phyloP scores from a whole-genome alignment of 495 filamentous ascomycete species.

The Ramalina peruviana region DNA sequence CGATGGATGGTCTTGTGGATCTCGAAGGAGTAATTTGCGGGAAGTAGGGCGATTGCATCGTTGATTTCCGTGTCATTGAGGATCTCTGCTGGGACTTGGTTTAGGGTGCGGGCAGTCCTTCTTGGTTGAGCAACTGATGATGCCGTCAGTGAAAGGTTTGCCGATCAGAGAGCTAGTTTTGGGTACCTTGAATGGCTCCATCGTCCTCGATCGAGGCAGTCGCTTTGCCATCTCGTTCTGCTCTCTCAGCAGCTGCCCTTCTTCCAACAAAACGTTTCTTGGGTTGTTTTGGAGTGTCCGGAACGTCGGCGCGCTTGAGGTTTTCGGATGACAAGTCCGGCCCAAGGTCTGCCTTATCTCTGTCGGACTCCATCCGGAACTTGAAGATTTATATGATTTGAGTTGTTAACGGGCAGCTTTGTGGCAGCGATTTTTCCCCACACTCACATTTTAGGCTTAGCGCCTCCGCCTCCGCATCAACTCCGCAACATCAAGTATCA shows the following conservation, averaged over 20 bases:
- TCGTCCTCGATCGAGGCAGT: slow-evolving; percentile 43
- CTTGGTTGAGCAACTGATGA: slow-evolving; percentile 44
- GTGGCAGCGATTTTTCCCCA: too few species aligned
- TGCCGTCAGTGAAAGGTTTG: slow-evolving; percentile 4
- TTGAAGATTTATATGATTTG: neutral
- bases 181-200: slow-evolving; percentile 46
- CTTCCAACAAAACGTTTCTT: slow-evolving; percentile 72
- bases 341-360: slow-evolving; percentile 9
- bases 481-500: neutral
- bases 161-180: neutral
- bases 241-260: slow-evolving; percentile 43
- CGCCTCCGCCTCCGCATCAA: too few species aligned
- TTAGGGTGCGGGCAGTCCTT: slow-evolving; percentile 59
- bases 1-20: slow-evolving; percentile 96
- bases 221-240: slow-evolving; percentile 25
- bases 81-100: slow-evolving; percentile 81
- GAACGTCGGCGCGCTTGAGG: neutral
- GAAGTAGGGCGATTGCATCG: slow-evolving; percentile 74
- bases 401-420: too few species aligned
- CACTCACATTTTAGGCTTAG: too few species aligned
- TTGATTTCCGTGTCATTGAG: slow-evolving; percentile 78
- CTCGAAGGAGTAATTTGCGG: slow-evolving; percentile 92
- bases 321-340: neutral
- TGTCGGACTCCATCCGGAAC: slow-evolving; percentile 11
- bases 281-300: slow-evolving; percentile 33